phyloP scores from a whole-genome alignment of 768 basidiomycete genomes.

The Dacryopinax primogenitus region DNA sequence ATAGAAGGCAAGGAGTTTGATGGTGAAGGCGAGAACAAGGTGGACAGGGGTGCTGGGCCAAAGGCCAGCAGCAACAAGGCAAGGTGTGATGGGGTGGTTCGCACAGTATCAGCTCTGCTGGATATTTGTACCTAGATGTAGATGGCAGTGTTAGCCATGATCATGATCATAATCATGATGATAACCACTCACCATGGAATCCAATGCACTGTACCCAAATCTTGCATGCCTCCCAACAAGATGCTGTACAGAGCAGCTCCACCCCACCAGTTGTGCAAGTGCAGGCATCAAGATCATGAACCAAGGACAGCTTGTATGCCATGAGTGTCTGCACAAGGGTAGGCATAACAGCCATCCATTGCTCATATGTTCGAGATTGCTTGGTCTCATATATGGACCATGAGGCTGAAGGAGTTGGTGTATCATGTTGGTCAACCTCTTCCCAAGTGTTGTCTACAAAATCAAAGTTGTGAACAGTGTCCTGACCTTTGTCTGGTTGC shows the following conservation, averaged over 20 bases:
- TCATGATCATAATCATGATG: neutral
- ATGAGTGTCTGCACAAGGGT: too few relatives aligned
- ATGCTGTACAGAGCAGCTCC: neutral
- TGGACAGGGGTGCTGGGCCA: slow-evolving; percentile 9
- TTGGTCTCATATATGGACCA: too few relatives aligned
- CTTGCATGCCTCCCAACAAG: neutral
- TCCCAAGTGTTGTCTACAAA: too few relatives aligned
- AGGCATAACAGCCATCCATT: too few relatives aligned
- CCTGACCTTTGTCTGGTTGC: neutral
- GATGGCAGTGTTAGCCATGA: neutral
- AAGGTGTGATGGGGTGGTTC: neutral
- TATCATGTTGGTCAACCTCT: too few relatives aligned
- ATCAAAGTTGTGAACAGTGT: neutral
- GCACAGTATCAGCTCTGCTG: neutral
- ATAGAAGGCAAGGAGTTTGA: neutral
- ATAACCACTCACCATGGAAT: neutral
- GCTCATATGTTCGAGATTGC: too few relatives aligned
- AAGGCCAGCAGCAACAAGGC: neutral
- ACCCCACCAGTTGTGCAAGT: neutral
- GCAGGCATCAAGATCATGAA: neutral
- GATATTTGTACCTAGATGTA: neutral
- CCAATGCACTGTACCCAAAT: neutral
- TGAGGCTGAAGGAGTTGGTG: too few relatives aligned
- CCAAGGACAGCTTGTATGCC: neutral
- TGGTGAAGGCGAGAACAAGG: slow-evolving; percentile 3